phyloP scores from a whole-genome alignment of 257 asterid genomes.

The Nicotiana tomentosiformis region DNA sequence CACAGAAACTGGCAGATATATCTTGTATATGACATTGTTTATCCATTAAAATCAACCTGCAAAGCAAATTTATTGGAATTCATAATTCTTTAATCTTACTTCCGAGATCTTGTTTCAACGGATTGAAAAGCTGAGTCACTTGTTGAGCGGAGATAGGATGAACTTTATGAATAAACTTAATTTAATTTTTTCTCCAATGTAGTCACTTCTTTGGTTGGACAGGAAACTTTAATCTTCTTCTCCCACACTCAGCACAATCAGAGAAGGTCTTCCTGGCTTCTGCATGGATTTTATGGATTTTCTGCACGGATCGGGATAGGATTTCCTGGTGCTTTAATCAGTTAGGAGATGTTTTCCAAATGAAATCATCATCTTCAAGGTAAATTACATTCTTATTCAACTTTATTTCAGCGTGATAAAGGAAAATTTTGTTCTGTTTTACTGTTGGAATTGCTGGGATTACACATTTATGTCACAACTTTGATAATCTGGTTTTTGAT shows the following conservation, averaged over 20 bases:
- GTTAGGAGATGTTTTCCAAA: neutral
- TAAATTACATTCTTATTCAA: neutral
- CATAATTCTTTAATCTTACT: neutral
- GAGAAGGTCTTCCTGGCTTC: neutral
- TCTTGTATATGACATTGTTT: neutral
- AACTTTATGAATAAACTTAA: neutral
- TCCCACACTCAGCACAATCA: neutral
- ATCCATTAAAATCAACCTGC: neutral
- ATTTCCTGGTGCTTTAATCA: neutral
- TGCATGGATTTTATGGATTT: neutral
- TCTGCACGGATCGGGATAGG: neutral
- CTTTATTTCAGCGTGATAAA: neutral
- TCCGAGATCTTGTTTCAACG: neutral
- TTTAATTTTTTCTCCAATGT: neutral
- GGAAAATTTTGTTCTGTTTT: conserved; percentile 2
- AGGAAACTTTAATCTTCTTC: neutral
- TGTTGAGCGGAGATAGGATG: neutral
- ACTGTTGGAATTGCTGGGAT: neutral
- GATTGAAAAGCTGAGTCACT: neutral
- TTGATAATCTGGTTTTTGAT: neutral
- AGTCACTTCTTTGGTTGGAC: neutral
- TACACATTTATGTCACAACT: neutral
- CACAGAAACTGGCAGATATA: neutral
- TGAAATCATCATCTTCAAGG: neutral
- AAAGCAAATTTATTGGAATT: neutral